Conservation (phyloP, 2,329 filamentous ascomycete genomes). For the Colletotrichum sp. region DNA sequence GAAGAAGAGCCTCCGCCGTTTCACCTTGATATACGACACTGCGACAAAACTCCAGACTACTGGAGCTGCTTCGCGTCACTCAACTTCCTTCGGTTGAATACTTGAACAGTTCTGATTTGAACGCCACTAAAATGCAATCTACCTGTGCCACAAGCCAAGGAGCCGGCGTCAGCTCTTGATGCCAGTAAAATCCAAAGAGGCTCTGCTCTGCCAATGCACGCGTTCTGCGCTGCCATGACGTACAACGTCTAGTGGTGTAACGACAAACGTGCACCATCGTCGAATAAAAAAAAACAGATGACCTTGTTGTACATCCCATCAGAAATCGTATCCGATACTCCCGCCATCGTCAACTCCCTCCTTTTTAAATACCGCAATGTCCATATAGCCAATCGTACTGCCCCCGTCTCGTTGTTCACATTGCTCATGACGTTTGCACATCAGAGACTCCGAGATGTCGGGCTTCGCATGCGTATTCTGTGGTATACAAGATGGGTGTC, state of each 20-base stretch:
- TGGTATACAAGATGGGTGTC: constrained; percentile 14
- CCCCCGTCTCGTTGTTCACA: constrained; percentile 4
- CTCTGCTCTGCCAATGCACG: not conserved
- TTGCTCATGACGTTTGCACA: constrained; percentile 6
- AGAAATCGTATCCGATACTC: constrained; percentile 8
- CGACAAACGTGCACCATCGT: not conserved
- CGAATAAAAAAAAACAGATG: not conserved
- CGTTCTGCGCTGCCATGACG: not conserved
- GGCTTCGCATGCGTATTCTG: constrained; percentile 12
- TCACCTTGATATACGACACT: not conserved
- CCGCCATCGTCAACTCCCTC: constrained; percentile 13
- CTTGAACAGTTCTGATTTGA: not conserved
- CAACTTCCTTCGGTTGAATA: not conserved
- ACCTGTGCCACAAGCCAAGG: not conserved
- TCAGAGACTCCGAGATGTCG: not conserved
- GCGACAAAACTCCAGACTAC: not conserved
- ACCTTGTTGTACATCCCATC: not conserved
- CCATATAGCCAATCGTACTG: not conserved
- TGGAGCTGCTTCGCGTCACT: not conserved
- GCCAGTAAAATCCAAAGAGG: not conserved
- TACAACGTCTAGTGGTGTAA: not conserved
- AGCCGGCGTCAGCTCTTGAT: constrained; percentile 7
- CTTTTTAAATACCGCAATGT: not conserved
- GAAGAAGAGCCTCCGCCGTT: not conserved
- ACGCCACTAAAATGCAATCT: not conserved